phyloP scores from a whole-genome alignment of 441 rosid species.

The Gossypium aridum region DNA sequence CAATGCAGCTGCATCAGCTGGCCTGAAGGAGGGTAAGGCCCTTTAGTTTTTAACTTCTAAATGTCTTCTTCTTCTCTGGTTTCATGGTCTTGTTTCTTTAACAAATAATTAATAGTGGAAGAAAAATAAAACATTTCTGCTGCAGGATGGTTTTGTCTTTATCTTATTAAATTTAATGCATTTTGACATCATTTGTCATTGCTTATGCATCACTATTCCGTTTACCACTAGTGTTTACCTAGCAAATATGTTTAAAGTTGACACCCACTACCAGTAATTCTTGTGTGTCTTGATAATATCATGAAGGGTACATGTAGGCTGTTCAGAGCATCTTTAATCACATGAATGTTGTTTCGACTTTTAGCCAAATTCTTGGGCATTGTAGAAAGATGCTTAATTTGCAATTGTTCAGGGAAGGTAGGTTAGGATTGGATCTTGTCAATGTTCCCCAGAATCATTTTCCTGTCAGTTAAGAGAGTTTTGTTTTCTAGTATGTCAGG shows the following conservation, averaged over 20 bases:
- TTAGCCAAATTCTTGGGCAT: not conserved
- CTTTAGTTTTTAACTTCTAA: not conserved
- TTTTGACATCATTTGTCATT: not conserved
- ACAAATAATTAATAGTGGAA: conserved; percentile 1
- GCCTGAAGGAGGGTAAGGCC: conserved; percentile 51
- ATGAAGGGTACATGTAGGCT: not conserved
- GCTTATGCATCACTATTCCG: not conserved
- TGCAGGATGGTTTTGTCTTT: not conserved
- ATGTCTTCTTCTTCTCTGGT: not conserved
- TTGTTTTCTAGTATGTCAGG: not conserved
- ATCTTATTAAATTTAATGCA: not conserved
- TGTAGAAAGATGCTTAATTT: not conserved
- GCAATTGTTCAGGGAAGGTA: not conserved
- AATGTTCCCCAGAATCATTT: not conserved
- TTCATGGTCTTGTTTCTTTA: not conserved
- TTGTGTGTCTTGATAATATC: not conserved
- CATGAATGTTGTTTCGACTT: not conserved
- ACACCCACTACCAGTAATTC: not conserved
- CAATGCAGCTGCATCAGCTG: conserved; percentile 64
- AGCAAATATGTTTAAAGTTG: not conserved
- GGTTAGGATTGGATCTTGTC: not conserved
- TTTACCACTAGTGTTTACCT: not conserved
- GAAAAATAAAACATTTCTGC: not conserved
- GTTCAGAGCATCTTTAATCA: not conserved
- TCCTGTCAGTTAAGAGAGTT: not conserved